Conservation (phyloP, 1,139 yeast genomes). For the Yamadazyma aaseri region DNA sequence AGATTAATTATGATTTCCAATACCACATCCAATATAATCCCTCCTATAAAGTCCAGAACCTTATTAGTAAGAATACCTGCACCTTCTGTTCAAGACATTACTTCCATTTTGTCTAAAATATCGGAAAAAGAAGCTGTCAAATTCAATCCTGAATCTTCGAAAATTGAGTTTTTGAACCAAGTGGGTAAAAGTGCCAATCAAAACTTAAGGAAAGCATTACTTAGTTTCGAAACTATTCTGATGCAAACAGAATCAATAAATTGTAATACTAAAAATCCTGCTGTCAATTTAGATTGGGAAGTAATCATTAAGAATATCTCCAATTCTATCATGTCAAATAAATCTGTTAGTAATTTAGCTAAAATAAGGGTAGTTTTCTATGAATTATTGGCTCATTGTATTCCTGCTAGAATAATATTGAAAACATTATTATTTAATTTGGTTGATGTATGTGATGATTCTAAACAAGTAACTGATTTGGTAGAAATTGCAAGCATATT, state of each 20-base stretch:
- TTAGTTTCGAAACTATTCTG: constrained; percentile 80
- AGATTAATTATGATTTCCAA: constrained; percentile 83
- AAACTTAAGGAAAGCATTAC: constrained; percentile 73
- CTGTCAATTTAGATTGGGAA: constrained; percentile 79
- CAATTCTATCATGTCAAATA: constrained; percentile 52
- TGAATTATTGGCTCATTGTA: constrained; percentile 88
- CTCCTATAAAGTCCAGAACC: constrained; percentile 93
- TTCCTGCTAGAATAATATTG: constrained; percentile 78
- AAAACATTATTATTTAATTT: constrained; percentile 65
- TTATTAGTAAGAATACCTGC: constrained; percentile 82
- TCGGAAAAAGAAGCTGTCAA: constrained; percentile 56
- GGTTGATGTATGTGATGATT: constrained; percentile 35
- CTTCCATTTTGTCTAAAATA: constrained; percentile 51
- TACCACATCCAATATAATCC: constrained; percentile 85
- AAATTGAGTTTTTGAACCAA: constrained; percentile 40
- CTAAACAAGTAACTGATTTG: constrained; percentile 45
- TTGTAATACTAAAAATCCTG: constrained; percentile 33
- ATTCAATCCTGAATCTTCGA: constrained; percentile 34
- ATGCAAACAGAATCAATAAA: constrained; percentile 62
- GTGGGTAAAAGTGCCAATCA: constrained; percentile 62
- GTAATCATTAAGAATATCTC: constrained; percentile 68
- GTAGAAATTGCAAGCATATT: constrained; percentile 71
- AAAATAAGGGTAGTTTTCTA: constrained; percentile 74
- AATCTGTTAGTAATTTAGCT: constrained; percentile 71
- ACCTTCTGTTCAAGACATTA: constrained; percentile 62